Base-by-base conservation (phyloP, 169 alveolate species). In the Eimeria acervulina region DNA sequence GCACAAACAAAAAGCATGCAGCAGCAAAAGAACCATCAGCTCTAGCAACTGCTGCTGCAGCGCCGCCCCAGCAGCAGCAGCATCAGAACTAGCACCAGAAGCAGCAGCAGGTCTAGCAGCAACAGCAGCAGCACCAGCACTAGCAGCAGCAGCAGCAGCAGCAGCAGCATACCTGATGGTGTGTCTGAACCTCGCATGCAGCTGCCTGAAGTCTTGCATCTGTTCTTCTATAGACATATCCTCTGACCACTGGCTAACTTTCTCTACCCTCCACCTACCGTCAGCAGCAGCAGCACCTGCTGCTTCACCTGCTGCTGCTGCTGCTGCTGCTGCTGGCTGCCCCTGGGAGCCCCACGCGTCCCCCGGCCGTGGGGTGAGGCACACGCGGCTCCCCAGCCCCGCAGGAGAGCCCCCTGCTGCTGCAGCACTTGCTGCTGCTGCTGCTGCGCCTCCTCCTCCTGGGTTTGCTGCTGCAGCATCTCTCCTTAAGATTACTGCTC, bases 151-250 rank as follows among this genome's bases (percentile, higher is more conserved):
- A 74, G 31, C 23, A 74, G 85, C 85, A 74, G 85, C 51, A 23
- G 85, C 85, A 23, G 85, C 85, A 23, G 47, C 92, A 23, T 26
- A 84, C 92, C 92, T 76, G 47, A 55, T 84, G 38, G 92, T 84
- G 92, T 55, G 76, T 52, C 72, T 84, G 72, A 84, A 84, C 12
- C 92, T 8, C n/a, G 72, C 40, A 26, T 55, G 72, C 44, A 84
- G 92, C 42, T 61, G 76, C n/a, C 33, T 13, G 76, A 55, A 84
- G 76, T 84, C 92, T 61, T 31, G 28, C 92, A 84, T 84, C 42
- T 84, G 92, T 47, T 13, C 12, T 23, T 84, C 92, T 13, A 84
- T 84, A 13, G 72, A 10, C 44, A 40, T 66, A 21, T 47, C 80
- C 72, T 52, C 72, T 12, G 92, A 38, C 92, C 92, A 84, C 52